Base-by-base conservation (phyloP, 129 eudicot species). In the Pulicaria dysenterica region DNA sequence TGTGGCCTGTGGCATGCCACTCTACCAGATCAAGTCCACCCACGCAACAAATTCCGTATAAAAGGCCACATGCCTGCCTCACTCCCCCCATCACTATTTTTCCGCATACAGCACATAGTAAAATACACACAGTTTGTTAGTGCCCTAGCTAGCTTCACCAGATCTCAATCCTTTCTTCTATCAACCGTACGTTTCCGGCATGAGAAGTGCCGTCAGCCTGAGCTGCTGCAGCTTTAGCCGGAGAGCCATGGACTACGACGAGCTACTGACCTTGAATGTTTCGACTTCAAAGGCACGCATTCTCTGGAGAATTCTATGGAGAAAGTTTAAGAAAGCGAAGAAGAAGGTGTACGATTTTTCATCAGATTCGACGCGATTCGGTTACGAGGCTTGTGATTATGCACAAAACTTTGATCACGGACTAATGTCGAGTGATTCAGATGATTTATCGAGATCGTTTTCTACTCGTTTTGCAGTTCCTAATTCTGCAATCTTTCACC, bases 401-500 rank as follows among this genome's bases (percentile, higher is more conserved):
- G 81, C 95, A 0, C 89, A 85, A 75, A 87, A 91, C 72, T 91
- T 91, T 58, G 97, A 91, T 83, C 80, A 83, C 15, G 89, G 89
- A 4, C 44, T 47, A 12, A 47, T 65, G 77, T 81, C 82, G 63
- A 79, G 62, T 40, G 87, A 88, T 72, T 72, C 67, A 2, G 97
- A 83, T 55, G 89, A 79, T 43, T 65, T 87, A 43, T 77, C 83
- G 41, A 75, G 89, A 5, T 85, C 95, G 0, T 91, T 91, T 71
- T 91, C 97, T 0, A 89, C 97, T 77, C 88, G 95, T 36, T 91
- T 91, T 64, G 97, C 97, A 49, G 89, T 76, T 77, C 83, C 95
- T 37, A 78, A 54, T 16, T 63, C 72, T 63, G 72, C 72, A 1
- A 78, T 43, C 11, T 43, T 62, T 70, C 72, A 64, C 1, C 59